Percentiles rank a stretch among this genome's conserved stretches.
Evolutionary conservation across 169 alveolate species (phyloP).

Genomic region (Cryptosporidium felis): DNA sequence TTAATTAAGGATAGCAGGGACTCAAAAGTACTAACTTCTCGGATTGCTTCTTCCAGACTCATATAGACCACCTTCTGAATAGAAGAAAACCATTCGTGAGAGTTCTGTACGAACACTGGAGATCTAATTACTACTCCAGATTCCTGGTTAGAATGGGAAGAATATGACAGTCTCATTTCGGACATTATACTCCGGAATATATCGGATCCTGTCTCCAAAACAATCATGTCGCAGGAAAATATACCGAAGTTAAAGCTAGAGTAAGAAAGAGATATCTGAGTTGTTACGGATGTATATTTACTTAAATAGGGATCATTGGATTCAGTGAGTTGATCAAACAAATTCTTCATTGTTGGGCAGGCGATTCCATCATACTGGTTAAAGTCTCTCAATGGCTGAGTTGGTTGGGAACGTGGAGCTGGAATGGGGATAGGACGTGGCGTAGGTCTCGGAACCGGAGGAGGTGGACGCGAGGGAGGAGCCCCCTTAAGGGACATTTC

Average conservation of each 20-base stretch:
- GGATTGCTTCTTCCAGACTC: not conserved
- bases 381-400: slow-evolving; percentile 19
- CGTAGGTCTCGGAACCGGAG: not conserved
- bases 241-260: slow-evolving; percentile 22
- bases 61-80: not conserved
- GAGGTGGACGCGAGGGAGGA: not conserved
- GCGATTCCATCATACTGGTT: slow-evolving; percentile 65
- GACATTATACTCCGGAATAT: not conserved
- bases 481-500: not conserved
- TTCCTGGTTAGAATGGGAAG: not conserved
- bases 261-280: slow-evolving; percentile 33
- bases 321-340: not conserved
- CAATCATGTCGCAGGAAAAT: slow-evolving; percentile 25
- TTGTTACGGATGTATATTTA: slow-evolving; percentile 21
- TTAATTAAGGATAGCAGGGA: not conserved
- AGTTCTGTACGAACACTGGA: not conserved
- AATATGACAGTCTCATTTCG: not conserved
- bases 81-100: slow-evolving; percentile 32
- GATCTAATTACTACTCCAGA: slow-evolving; percentile 24
- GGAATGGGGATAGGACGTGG: slow-evolving; percentile 27
- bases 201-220: slow-evolving; percentile 29
- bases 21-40: not conserved
- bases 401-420: not conserved
- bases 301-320: not conserved
- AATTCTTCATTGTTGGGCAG: slow-evolving; percentile 67